These are phyloP conservation scores for Myxozyma mucilagina DNA, from an alignment of 805 yeast species.

Conservation along the genomic window DNA sequence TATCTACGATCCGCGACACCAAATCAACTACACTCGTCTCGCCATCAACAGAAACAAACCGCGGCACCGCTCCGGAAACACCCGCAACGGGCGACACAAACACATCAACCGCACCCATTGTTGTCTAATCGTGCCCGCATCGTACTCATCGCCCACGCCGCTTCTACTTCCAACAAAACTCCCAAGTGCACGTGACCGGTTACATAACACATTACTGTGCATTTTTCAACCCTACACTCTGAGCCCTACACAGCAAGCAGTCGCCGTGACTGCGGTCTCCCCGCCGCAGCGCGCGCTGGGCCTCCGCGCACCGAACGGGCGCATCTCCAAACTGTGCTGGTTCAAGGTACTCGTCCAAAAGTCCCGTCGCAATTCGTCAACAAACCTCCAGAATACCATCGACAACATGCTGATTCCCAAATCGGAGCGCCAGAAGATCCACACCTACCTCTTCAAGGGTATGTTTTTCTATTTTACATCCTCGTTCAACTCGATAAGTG, in stretches of 20 bases:
- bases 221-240: too few relatives aligned
- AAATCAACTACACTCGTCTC: neutral
- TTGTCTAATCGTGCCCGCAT: neutral
- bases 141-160: neutral
- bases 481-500: too few relatives aligned
- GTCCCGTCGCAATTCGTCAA: conserved; percentile 1
- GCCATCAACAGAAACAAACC: neutral
- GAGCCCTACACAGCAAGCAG: too few relatives aligned
- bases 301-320: neutral
- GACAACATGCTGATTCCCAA: conserved; percentile 91
- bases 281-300: too few relatives aligned
- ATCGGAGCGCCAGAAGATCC: conserved; percentile 99
- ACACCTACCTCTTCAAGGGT: conserved; percentile 98
- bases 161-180: neutral
- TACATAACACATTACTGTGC: too few relatives aligned
- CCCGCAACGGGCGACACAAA: conserved; percentile 9
- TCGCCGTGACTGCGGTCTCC: too few relatives aligned
- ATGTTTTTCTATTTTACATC: too few relatives aligned
- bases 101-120: conserved; percentile 2
- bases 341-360: neutral
- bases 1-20: neutral
- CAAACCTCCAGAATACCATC: neutral
- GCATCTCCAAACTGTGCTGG: neutral
- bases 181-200: neutral
- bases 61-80: neutral